Evolutionary conservation across 192 early-diverging fungal genomes (phyloP), one percentile per base, ranked within the genome.

Genomic region (Rhizoclosmatium globosum): DNA sequence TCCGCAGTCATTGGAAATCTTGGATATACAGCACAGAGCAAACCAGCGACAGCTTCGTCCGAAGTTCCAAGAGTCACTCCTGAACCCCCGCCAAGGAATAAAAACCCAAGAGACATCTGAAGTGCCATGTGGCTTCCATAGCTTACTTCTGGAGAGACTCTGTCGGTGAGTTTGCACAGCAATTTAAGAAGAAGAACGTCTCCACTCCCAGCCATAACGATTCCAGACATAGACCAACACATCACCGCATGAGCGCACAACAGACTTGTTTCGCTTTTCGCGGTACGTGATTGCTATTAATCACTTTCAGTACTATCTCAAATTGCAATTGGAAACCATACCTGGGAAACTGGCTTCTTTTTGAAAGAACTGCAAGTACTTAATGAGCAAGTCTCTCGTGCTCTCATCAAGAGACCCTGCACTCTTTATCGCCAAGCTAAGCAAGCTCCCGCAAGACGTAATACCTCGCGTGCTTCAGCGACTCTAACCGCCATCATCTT

Each of bases 131-230:
- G 92, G 46, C 81, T 87, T 4, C 94, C 94, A 80, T 94, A 96
- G 3, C 62, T 81, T 46, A 87, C 78, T 53, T 93, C 90, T 73
- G 58, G 67, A 3, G 80, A 80, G 17, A 85, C 60, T 23, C 83
- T 84, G 48, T 82, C 82, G 64, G 70, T 92, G 88, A 15, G 93
- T 23, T 71, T 76, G 6, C 91, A 86, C 23, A 97, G 74, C 21
- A 92, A 72, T 48, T 85, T 76, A 50, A 94, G 82, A 3, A 91
- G 79, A 9, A 89, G 87, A 11, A 92, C 68, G 72, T 94, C 83
- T 2, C 95, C 96, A 4, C 91, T 92, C 41, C 96, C 97, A 6
- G 95, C 94, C 82, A 95, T 88, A 0, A 98, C 90, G 64, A 95
- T 87, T 1, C 92, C 87, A 0, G 80, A 3, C 91, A 85, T 2